These are phyloP conservation scores for Ganoderma resinaceum DNA, from an alignment of 1,284 basidiomycete species.

Conservation along the genomic window DNA sequence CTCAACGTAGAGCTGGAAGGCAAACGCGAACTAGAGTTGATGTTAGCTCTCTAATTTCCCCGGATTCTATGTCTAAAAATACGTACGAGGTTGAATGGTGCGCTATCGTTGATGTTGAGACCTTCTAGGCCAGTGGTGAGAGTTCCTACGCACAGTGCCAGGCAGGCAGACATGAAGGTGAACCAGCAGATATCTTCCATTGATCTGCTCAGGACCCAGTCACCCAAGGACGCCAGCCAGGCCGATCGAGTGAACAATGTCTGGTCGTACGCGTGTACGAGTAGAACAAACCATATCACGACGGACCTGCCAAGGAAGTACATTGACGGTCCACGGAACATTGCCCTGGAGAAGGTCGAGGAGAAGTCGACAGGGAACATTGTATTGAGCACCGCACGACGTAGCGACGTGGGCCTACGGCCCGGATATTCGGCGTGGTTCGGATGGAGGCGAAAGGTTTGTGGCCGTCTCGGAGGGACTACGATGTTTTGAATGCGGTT, in stretches of 20 bases:
- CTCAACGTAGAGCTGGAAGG: slow-evolving; percentile 76
- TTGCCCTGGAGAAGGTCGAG: slow-evolving; percentile 60
- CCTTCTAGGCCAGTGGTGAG: slow-evolving; percentile 74
- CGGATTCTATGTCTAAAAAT: slow-evolving; percentile 11
- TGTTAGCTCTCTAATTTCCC: neutral
- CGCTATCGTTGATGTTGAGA: slow-evolving; percentile 52
- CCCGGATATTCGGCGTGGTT: slow-evolving; percentile 21
- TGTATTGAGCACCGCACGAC: slow-evolving; percentile 40
- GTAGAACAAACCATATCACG: slow-evolving; percentile 59
- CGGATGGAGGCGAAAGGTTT: slow-evolving; percentile 34
- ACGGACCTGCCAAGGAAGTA: slow-evolving; percentile 64
- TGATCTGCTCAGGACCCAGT: slow-evolving; percentile 56
- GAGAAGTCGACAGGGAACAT: slow-evolving; percentile 70
- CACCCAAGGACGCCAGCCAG: slow-evolving; percentile 45
- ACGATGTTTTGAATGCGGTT: slow-evolving; percentile 81
- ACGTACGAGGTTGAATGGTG: slow-evolving; percentile 72
- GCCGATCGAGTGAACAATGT: slow-evolving; percentile 46
- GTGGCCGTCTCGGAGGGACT: slow-evolving; percentile 63
- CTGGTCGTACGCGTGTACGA: slow-evolving; percentile 57
- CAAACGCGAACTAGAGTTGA: slow-evolving; percentile 66
- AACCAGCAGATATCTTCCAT: slow-evolving; percentile 75
- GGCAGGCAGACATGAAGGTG: slow-evolving; percentile 72
- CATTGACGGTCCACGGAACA: slow-evolving; percentile 67
- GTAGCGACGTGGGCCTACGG: slow-evolving; percentile 23
- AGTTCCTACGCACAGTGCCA: slow-evolving; percentile 66